A percentile compares a stretch with the other conserved stretches of the same genome.
These are phyloP conservation scores for Populus davidiana DNA, from an alignment of 345 rosid species.

Conservation along the genomic window DNA sequence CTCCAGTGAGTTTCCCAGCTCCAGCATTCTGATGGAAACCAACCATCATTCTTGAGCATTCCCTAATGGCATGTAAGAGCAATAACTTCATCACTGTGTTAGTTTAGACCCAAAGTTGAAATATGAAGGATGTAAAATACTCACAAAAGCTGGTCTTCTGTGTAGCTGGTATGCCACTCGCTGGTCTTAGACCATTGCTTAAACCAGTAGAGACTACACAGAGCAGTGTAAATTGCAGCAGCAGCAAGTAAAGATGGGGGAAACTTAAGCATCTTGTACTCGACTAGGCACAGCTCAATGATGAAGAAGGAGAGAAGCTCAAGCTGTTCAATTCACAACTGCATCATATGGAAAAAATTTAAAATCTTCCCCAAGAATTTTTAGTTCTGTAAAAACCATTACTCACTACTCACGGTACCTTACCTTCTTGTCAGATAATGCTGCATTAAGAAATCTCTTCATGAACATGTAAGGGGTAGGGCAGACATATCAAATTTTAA, in stretches of 20 bases:
- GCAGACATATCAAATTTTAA: constrained; percentile 82
- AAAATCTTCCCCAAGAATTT: background rate
- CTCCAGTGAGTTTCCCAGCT: constrained; percentile 78
- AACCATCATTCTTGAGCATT: constrained; percentile 66
- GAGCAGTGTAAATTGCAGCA: constrained; percentile 75
- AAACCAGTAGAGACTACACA: constrained; percentile 57
- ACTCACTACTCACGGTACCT: background rate
- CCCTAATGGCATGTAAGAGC: constrained; percentile 38
- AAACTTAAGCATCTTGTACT: constrained; percentile 77
- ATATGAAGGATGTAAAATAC: constrained; percentile 7
- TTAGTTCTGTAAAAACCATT: background rate
- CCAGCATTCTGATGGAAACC: constrained; percentile 63
- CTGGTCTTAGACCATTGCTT: constrained; percentile 76
- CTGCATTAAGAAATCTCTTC: constrained; percentile 79
- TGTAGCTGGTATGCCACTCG: constrained; percentile 62
- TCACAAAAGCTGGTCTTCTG: constrained; percentile 75
- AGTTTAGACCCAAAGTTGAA: background rate
- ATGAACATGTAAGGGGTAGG: constrained; percentile 80
- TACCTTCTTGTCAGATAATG: constrained; percentile 74
- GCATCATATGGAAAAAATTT: no score
- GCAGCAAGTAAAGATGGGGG: constrained; percentile 85
- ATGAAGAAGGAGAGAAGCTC: constrained; percentile 73
- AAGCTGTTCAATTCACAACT: constrained; percentile 40
- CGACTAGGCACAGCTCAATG: constrained; percentile 81
- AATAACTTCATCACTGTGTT: background rate